These are phyloP conservation scores for Fusarium verticillioides DNA, from an alignment of 2,329 filamentous ascomycete species.

Conservation along the genomic window DNA sequence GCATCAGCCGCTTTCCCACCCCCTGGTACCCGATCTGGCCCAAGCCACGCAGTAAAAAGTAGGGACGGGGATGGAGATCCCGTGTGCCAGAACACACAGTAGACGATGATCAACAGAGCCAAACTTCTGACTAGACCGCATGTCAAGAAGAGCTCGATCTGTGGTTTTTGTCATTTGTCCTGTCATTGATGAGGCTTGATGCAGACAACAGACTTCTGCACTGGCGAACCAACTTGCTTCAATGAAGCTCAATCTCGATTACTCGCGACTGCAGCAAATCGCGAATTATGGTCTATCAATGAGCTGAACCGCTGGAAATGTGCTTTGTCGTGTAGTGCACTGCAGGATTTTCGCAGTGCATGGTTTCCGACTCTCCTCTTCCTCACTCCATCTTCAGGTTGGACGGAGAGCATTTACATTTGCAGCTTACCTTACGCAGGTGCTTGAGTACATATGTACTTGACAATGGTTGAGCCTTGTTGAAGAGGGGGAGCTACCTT, in stretches of 20 bases:
- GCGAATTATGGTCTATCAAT: not conserved
- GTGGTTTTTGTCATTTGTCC: not conserved
- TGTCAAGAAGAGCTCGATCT: constrained; percentile 1
- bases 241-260: constrained; percentile 6
- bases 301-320: constrained; percentile 11
- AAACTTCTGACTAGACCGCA: constrained; percentile 9
- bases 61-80: constrained; percentile 43
- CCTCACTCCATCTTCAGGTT: not conserved
- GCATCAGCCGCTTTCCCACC: constrained; percentile 33
- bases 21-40: constrained; percentile 44
- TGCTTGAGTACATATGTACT: not conserved
- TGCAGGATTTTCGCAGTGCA: constrained; percentile 29
- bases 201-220: not conserved
- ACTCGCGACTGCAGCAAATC: constrained; percentile 3
- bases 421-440: constrained; percentile 15
- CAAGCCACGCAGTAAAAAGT: constrained; percentile 41
- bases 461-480: not conserved
- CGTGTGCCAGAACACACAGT: constrained; percentile 37
- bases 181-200: not conserved
- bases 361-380: not conserved
- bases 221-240: not conserved
- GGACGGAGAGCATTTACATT: constrained; percentile 7
- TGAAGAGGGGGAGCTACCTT: not conserved
- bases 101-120: constrained; percentile 34
- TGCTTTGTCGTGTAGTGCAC: not conserved